Evolutionary conservation across 1,284 basidiomycete genomes (phyloP), one percentile per base, ranked within the genome.

Genomic region (Malassezia cuniculi): DNA sequence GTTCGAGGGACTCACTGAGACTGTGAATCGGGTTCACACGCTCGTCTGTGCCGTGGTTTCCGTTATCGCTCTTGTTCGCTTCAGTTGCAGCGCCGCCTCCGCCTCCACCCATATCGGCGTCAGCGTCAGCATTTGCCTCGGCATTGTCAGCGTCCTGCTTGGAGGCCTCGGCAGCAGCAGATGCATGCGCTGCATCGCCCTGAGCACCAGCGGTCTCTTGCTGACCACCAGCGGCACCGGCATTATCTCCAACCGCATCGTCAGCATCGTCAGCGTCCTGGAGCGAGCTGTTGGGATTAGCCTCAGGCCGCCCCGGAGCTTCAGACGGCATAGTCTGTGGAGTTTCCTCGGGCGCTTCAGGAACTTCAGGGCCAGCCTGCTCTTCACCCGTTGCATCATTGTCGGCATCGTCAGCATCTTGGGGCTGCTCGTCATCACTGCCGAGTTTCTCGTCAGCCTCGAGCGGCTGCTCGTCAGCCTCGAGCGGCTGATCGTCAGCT

Each of bases 1-100:
- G 82, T 52, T 82, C 77, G 39, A 86, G 69, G 1, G 83, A 77
- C 62, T 95, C 89, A 25, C 86, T 87, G 3, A 90, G 76, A 47
- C 77, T 81, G 39, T 86, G 82, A 19, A 81, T 70, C 4, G 82
- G 78, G 54, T 85, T 81, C 24, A 51, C 47, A 1, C 43, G 30
- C 15, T 14, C 33, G 14, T 29, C 31, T 46, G 21, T 14, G 3
- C 33, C 8, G 15, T 27, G 16, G n/a, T 36, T 25, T 8, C 14
- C 22, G 16, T 42, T 39, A 11, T 5, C 27, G 11, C 34, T 37
- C 3, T 20, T 29, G 18, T 44, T 32, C 17, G 38, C 36, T 14
- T 21, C 22, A 3, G 36, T 37, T 5, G 36, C 42, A 11, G 27
- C 41, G 22, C 42, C 42, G 10, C 36, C 27, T n/a, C 39, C 37